Conservation (phyloP, 345 rosid genomes). For the Cardamine resedifolia region DNA sequence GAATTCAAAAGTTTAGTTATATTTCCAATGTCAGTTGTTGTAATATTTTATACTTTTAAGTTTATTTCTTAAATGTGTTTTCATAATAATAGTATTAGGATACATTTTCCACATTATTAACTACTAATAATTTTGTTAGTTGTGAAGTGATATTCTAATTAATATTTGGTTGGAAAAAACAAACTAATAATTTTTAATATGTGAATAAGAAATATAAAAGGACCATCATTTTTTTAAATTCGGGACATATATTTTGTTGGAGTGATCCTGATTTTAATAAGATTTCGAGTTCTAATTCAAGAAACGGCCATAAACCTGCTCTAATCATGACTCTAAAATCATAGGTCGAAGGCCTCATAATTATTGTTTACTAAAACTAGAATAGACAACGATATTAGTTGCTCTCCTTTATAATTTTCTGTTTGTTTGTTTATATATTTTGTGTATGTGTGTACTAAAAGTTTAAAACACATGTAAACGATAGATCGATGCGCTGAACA, state of each 20-base stretch:
- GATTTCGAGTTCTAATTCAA: neutral
- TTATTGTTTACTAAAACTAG: constrained; percentile 24
- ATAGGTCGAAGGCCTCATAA: neutral
- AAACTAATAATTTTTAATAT: neutral
- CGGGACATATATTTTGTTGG: neutral
- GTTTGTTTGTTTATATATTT: neutral
- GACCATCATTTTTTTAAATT: too few species aligned
- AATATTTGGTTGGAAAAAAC: too few species aligned
- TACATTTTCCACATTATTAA: neutral
- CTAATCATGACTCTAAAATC: neutral
- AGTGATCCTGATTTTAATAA: too few species aligned
- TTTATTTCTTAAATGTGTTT: too few species aligned
- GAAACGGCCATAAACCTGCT: neutral
- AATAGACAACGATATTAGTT: neutral
- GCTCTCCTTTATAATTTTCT: constrained; percentile 2
- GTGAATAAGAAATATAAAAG: neutral
- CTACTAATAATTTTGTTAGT: neutral
- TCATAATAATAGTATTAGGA: too few species aligned
- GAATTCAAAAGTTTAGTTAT: too few species aligned
- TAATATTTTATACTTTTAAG: too few species aligned
- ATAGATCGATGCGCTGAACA: neutral
- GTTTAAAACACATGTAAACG: neutral
- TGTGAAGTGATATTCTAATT: too few species aligned
- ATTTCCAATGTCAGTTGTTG: too few species aligned
- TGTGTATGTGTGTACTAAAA: neutral